Base-by-base conservation (phyloP, 2,329 filamentous ascomycete species). In the Botryosphaeria dothidea region DNA sequence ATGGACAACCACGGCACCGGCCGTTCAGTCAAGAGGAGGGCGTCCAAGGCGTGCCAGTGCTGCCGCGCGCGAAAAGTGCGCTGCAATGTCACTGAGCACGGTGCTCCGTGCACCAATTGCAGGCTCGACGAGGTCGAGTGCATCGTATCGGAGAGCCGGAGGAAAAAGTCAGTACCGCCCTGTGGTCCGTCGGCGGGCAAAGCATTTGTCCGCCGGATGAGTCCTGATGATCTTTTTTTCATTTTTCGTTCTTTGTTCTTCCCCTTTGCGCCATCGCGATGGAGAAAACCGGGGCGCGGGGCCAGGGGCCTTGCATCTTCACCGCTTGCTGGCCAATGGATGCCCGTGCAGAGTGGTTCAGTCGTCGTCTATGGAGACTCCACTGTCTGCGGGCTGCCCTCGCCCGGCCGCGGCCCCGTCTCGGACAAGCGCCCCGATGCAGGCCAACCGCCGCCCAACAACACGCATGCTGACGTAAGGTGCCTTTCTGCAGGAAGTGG, bases 41-140 rank as follows among this genome's bases (percentile, higher is more conserved):
- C 93, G n/a, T 92, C 93, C 9, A 91, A 94, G 71, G 93, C 93
- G 19, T 97, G 93, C 77, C 92, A 92, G 68, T 92, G 90, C 71
- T 97, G 93, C 79, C 87, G 93, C 72, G 89, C 91, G 65, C 88
- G 93, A 74, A 97, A 97, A 77, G 93, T 97, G 46, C 88, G 93
- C 65, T 97, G 93, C 81, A 93, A 97, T 81, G 93, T 97, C 65
- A 92, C 95, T 66, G 92, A 96, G 77, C 86, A 88, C 77, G 90
- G 90, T 56, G 90, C 90, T 48, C 92, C 92, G 1, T 96, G 92
- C 77, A 93, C 91, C 64, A 96, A 96, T 78, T 96, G 92, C 80
- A 85, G 91, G 68, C 86, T 91, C 81, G 90, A 92, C 77, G 88
- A 91, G 74, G 89, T 92, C 66, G 88, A 92, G 75, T 93, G 90